These are phyloP conservation scores for Neocatenulostroma microsporum DNA, from an alignment of 2,329 filamentous ascomycete genomes.

Conservation along the genomic window DNA sequence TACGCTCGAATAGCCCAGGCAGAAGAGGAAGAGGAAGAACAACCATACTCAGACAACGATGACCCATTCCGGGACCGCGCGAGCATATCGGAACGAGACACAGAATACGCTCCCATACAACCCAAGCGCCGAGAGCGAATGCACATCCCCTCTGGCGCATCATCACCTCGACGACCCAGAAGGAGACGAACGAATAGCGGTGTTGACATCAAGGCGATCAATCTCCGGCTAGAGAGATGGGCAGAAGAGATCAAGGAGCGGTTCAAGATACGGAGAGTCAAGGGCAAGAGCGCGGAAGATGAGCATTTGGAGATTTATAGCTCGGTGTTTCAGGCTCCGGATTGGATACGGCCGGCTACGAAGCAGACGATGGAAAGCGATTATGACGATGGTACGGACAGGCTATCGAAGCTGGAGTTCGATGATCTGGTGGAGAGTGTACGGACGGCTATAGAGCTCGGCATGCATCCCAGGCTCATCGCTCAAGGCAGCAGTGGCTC, in stretches of 20 bases:
- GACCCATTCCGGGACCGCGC: slow-evolving; percentile 22
- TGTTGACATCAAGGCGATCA: slow-evolving; percentile 97
- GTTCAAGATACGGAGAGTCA: slow-evolving; percentile 79
- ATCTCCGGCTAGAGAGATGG: slow-evolving; percentile 89
- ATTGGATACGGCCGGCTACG: slow-evolving; percentile 73
- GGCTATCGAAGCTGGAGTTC: slow-evolving; percentile 73
- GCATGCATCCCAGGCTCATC: slow-evolving; percentile 90
- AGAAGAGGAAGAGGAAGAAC: slow-evolving; percentile 41
- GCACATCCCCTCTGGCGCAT: slow-evolving; percentile 27
- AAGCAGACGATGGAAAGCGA: slow-evolving; percentile 61
- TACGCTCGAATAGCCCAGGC: slow-evolving; percentile 48
- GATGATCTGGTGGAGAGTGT: slow-evolving; percentile 86
- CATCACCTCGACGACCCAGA: slow-evolving; percentile 31
- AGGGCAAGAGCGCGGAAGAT: slow-evolving; percentile 66
- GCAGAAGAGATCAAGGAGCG: slow-evolving; percentile 96
- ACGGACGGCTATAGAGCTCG: slow-evolving; percentile 78
- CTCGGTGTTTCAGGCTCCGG: slow-evolving; percentile 89
- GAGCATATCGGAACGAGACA: too few species aligned
- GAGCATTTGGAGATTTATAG: slow-evolving; percentile 93
- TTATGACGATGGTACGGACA: slow-evolving; percentile 40
- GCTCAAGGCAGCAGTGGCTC: slow-evolving; percentile 94
- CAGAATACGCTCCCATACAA: slow-evolving; percentile 43
- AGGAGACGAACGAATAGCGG: slow-evolving; percentile 69
- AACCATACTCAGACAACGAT: slow-evolving; percentile 33
- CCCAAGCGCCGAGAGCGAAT: slow-evolving; percentile 37